These are phyloP conservation scores for Serpula lacrymans DNA, from an alignment of 768 basidiomycete genomes.

Conservation along the genomic window DNA sequence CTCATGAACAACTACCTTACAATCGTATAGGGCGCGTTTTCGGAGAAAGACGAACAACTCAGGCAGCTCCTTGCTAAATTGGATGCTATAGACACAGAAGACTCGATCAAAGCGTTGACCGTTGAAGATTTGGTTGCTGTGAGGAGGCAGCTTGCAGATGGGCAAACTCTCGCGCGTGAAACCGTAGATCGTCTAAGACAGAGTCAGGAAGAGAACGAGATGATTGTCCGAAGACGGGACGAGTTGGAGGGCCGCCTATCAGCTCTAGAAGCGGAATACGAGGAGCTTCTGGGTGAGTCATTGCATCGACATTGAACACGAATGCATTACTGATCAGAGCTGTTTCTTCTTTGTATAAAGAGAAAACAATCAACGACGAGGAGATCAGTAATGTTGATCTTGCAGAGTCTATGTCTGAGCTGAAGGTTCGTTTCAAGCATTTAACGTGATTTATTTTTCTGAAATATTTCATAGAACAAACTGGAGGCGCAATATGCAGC, in stretches of 20 bases:
- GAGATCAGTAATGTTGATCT: constrained; percentile 81
- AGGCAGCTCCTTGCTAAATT: constrained; percentile 81
- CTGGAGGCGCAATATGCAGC: constrained; percentile 91
- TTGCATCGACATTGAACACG: too few species aligned
- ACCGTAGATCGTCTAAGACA: constrained; percentile 86
- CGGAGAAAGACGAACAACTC: constrained; percentile 93
- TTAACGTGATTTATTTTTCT: constrained; percentile 4
- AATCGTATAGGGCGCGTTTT: constrained; percentile 73
- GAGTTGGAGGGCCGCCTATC: constrained; percentile 83
- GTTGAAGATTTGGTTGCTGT: constrained; percentile 79
- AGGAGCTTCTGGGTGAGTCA: constrained; percentile 85
- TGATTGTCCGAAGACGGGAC: constrained; percentile 74
- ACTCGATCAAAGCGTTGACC: constrained; percentile 53
- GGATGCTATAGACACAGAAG: constrained; percentile 70
- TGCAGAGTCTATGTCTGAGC: constrained; percentile 81
- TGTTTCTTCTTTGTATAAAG: constrained; percentile 35
- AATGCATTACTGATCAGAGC: constrained; percentile 3
- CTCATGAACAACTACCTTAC: neutral
- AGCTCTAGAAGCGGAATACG: constrained; percentile 88
- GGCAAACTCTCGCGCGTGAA: constrained; percentile 81
- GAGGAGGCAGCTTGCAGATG: constrained; percentile 84
- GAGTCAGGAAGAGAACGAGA: constrained; percentile 90
- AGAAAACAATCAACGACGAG: constrained; percentile 90
- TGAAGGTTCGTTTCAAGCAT: constrained; percentile 58
- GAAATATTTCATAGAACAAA: constrained; percentile 60